phyloP scores from a whole-genome alignment of 1,284 basidiomycete species.

The Microbotryum intermedium region DNA sequence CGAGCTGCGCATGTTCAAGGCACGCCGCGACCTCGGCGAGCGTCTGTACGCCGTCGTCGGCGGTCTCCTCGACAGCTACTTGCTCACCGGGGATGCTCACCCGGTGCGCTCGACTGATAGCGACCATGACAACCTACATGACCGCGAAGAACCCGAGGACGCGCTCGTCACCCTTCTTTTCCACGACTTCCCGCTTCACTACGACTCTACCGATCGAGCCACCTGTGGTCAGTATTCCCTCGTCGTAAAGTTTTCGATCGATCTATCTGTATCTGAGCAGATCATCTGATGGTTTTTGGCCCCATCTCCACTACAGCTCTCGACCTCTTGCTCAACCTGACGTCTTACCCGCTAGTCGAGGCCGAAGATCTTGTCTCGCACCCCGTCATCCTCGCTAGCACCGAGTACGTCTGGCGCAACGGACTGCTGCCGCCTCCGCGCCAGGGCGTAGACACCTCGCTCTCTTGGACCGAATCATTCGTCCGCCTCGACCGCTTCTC shows the following conservation, averaged over 20 bases:
- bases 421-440: conserved; percentile 21
- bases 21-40: conserved; percentile 26
- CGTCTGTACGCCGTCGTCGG: conserved; percentile 27
- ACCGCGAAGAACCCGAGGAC: conserved; percentile 22
- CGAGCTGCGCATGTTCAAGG: conserved; percentile 32
- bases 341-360: conserved; percentile 26
- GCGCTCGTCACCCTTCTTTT: conserved; percentile 28
- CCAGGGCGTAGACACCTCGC: background rate
- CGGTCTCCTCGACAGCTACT: conserved; percentile 26
- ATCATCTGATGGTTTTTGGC: no score
- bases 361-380: conserved; percentile 30
- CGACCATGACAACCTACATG: background rate
- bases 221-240: conserved; percentile 25
- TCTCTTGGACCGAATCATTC: conserved; percentile 23
- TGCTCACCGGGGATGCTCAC: conserved; percentile 18
- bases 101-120: background rate
- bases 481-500: conserved; percentile 28
- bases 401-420: conserved; percentile 31
- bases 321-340: conserved; percentile 27
- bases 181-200: conserved; percentile 28
- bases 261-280: background rate
- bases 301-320: conserved; percentile 12
- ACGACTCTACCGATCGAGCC: conserved; percentile 29
- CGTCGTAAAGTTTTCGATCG: background rate
- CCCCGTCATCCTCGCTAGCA: conserved; percentile 29